Evolutionary conservation across 345 rosid species (phyloP).

Genomic region (Salix purpurea): DNA sequence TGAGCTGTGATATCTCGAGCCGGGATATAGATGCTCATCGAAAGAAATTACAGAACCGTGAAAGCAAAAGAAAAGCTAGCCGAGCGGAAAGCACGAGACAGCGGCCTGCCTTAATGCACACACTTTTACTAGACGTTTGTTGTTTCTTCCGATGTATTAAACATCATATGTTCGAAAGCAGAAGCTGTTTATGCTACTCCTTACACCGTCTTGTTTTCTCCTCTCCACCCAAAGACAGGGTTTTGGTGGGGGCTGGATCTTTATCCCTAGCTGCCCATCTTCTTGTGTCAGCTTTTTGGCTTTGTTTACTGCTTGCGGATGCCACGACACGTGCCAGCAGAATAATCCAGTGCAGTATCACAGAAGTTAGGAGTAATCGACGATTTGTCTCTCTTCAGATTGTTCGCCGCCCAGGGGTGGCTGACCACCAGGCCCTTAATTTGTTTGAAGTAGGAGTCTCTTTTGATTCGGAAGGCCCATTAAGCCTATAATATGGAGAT

Average conservation of each 20-base stretch:
- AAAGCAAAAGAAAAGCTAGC: neutral
- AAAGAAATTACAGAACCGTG: neutral
- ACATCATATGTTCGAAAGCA: neutral
- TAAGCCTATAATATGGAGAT: no score
- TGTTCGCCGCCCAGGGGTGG: neutral
- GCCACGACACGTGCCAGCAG: neutral
- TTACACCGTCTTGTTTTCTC: neutral
- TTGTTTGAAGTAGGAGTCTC: neutral
- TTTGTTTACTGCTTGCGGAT: neutral
- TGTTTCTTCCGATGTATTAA: neutral
- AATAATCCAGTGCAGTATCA: neutral
- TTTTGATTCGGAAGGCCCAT: neutral
- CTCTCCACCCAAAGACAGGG: neutral
- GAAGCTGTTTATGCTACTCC: neutral
- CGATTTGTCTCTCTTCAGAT: neutral
- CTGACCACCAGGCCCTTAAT: neutral
- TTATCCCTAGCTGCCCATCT: neutral
- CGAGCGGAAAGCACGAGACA: conserved; percentile 22
- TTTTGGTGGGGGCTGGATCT: neutral
- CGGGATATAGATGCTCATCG: neutral
- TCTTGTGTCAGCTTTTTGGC: neutral
- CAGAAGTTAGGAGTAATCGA: neutral
- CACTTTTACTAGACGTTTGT: conserved; percentile 1
- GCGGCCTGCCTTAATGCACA: neutral
- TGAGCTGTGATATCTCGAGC: conserved; percentile 2